Evolutionary conservation across 345 rosid genomes (phyloP).

Genomic region (Moricandia arvensis): DNA sequence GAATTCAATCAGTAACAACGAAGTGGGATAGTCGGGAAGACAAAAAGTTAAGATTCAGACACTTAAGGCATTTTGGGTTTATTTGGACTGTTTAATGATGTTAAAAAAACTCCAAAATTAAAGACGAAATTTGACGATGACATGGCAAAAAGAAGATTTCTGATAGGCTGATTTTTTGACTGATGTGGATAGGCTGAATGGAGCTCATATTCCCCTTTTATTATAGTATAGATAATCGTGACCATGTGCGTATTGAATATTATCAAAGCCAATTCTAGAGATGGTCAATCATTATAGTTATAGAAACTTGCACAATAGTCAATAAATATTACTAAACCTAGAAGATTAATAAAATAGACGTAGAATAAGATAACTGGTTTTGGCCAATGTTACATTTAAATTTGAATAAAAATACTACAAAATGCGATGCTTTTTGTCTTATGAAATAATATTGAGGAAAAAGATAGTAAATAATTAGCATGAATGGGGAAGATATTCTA

Average conservation of each 20-base stretch:
- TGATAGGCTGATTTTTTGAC: too few relatives aligned
- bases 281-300: slow-evolving; percentile 12
- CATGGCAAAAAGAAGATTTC: too few relatives aligned
- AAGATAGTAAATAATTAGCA: background rate
- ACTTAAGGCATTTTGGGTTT: too few relatives aligned
- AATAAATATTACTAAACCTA: background rate
- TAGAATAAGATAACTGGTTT: background rate
- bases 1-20: too few relatives aligned
- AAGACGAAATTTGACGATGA: too few relatives aligned
- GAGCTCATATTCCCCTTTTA: too few relatives aligned
- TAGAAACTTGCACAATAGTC: slow-evolving; percentile 13
- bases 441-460: background rate
- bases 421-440: background rate
- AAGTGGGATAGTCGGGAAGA: too few relatives aligned
- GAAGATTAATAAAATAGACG: background rate
- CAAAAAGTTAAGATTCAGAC: too few relatives aligned
- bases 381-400: background rate
- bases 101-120: too few relatives aligned
- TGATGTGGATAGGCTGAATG: too few relatives aligned
- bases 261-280: slow-evolving; percentile 4
- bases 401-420: slow-evolving; percentile 2
- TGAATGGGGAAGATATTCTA: slow-evolving; percentile 33
- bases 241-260: background rate
- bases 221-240: background rate
- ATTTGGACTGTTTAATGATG: too few relatives aligned